A percentile compares a stretch with the other conserved stretches of the same genome.
Evolutionary conservation across 2,329 filamentous ascomycete genomes (phyloP).

Genomic region (Aspergillus quadrilineatus): DNA sequence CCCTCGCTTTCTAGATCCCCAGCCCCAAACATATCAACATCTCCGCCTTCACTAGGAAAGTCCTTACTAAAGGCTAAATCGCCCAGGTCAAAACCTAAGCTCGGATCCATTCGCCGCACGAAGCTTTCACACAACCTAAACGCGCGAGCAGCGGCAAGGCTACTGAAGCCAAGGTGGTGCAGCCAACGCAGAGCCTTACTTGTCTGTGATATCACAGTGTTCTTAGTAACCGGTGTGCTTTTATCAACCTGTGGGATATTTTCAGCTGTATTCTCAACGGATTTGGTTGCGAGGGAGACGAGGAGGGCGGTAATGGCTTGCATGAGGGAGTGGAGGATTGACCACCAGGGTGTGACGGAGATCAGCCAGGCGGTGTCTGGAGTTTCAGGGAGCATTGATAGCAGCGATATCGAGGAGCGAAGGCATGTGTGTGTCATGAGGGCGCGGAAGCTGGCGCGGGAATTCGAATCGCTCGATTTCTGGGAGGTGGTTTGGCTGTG

Average conservation of each 20-base stretch:
- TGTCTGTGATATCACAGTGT: slow-evolving; percentile 14
- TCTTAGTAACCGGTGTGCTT: not conserved
- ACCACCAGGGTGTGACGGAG: slow-evolving; percentile 43
- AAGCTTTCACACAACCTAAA: slow-evolving; percentile 37
- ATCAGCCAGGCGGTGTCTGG: slow-evolving; percentile 36
- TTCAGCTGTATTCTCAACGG: not conserved
- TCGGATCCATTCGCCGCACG: slow-evolving; percentile 31
- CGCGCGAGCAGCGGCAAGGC: slow-evolving; percentile 34
- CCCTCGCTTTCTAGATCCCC: too few relatives aligned
- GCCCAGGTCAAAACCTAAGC: slow-evolving; percentile 30
- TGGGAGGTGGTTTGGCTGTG: slow-evolving; percentile 8
- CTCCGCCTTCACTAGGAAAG: slow-evolving; percentile 3
- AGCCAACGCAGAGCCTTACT: slow-evolving; percentile 44
- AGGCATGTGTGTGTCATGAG: slow-evolving; percentile 38
- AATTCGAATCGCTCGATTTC: not conserved
- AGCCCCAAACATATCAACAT: not conserved
- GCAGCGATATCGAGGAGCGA: slow-evolving; percentile 37
- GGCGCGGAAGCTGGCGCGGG: slow-evolving; percentile 15
- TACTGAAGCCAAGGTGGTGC: slow-evolving; percentile 31
- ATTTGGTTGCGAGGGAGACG: slow-evolving; percentile 34
- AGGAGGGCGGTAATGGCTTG: slow-evolving; percentile 44
- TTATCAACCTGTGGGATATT: not conserved
- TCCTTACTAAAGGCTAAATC: slow-evolving; percentile 29
- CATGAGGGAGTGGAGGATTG: slow-evolving; percentile 44
- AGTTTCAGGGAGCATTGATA: slow-evolving; percentile 39